phyloP scores from a whole-genome alignment of 2,329 filamentous ascomycete species.

The Kalmusia sp. region DNA sequence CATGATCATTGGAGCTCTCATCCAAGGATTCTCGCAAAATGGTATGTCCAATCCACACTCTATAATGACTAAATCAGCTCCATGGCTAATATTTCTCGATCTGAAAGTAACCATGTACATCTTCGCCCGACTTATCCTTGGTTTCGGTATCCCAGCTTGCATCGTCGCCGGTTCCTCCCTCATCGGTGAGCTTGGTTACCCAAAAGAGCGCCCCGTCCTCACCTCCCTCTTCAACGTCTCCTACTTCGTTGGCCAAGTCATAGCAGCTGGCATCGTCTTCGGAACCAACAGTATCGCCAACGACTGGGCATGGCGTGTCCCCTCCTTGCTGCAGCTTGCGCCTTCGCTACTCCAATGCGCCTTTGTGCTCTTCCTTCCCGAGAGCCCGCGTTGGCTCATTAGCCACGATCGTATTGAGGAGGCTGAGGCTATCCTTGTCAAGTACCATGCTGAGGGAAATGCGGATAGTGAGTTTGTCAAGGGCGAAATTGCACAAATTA shows the following conservation, averaged over 20 bases:
- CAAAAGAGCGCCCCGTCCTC: conserved; percentile 68
- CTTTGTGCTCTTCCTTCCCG: conserved; percentile 66
- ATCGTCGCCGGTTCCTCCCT: conserved; percentile 69
- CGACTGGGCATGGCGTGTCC: conserved; percentile 70
- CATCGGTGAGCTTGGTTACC: conserved; percentile 69
- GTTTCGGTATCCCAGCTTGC: conserved; percentile 69
- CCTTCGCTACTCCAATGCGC: conserved; percentile 66
- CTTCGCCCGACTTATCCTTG: conserved; percentile 65
- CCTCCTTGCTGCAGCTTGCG: conserved; percentile 66
- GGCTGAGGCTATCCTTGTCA: conserved; percentile 64
- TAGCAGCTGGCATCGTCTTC: conserved; percentile 68
- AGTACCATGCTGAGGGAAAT: conserved; percentile 69
- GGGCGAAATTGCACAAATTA: conserved; percentile 70
- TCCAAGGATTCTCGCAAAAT: conserved; percentile 23
- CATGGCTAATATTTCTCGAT: neutral
- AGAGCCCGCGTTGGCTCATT: conserved; percentile 69
- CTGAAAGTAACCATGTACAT: conserved; percentile 56
- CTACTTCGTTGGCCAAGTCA: conserved; percentile 64
- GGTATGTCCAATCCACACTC: conserved; percentile 9
- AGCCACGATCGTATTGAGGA: conserved; percentile 67
- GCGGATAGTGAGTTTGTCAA: conserved; percentile 65
- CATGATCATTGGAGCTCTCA: conserved; percentile 49
- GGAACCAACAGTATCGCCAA: conserved; percentile 63
- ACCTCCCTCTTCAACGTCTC: conserved; percentile 71
- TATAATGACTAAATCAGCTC: neutral